Conservation (phyloP, 2,329 filamentous ascomycete species). For the Eutypella sp. region DNA sequence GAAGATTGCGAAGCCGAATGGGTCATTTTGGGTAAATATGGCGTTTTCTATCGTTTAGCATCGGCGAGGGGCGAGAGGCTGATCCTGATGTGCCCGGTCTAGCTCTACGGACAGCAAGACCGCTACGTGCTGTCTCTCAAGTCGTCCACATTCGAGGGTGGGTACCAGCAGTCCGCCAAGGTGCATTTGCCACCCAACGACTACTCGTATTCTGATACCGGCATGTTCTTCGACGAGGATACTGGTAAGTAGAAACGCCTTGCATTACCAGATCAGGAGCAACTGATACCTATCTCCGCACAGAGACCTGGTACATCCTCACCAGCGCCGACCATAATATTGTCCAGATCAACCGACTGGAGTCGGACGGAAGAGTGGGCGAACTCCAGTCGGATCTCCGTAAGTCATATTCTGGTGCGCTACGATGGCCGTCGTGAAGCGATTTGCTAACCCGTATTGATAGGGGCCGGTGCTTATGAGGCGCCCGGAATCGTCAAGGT, state of each 20-base stretch:
- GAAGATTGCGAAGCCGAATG: slow-evolving; percentile 36
- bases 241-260: too few species aligned
- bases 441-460: too few species aligned
- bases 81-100: background rate
- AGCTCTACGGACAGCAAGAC: slow-evolving; percentile 36
- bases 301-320: slow-evolving; percentile 33
- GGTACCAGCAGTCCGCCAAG: slow-evolving; percentile 27
- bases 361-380: slow-evolving; percentile 31
- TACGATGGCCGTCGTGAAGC: too few species aligned
- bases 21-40: slow-evolving; percentile 29
- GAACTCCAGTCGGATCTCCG: slow-evolving; percentile 23
- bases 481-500: slow-evolving; percentile 30
- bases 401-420: slow-evolving; percentile 6
- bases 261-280: background rate
- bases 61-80: background rate
- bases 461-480: slow-evolving; percentile 30
- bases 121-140: slow-evolving; percentile 32
- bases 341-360: slow-evolving; percentile 34
- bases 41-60: too few species aligned
- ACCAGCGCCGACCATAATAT: slow-evolving; percentile 36
- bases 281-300: slow-evolving; percentile 1
- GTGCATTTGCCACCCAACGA: slow-evolving; percentile 31
- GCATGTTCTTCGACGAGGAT: slow-evolving; percentile 33
- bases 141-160: slow-evolving; percentile 25
- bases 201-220: slow-evolving; percentile 35